Percentiles rank a stretch among this genome's conserved stretches.
These are phyloP conservation scores for Sporothrix humicola DNA, from an alignment of 2,329 filamentous ascomycete species.

Conservation along the genomic window DNA sequence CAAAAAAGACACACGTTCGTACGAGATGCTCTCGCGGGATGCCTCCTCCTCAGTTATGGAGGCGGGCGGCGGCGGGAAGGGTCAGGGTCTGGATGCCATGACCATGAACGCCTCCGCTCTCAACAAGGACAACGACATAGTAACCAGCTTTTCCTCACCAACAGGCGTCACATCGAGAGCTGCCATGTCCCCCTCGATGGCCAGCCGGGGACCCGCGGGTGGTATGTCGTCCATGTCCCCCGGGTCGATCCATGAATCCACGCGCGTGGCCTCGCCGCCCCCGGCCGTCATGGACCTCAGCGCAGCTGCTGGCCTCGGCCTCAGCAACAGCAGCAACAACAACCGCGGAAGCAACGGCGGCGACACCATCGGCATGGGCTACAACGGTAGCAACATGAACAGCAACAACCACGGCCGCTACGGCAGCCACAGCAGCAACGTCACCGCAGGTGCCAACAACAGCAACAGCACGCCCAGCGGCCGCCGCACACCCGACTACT, in stretches of 20 bases:
- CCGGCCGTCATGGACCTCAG: constrained; percentile 28
- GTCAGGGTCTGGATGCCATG: background rate
- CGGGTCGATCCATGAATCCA: constrained; percentile 22
- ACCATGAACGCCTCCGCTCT: constrained; percentile 16
- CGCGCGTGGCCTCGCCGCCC: constrained; percentile 8
- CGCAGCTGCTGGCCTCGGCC: constrained; percentile 20
- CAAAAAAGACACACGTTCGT: constrained; percentile 70
- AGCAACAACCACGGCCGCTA: constrained; percentile 25
- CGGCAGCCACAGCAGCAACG: constrained; percentile 30
- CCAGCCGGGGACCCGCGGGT: background rate
- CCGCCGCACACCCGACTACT: constrained; percentile 61
- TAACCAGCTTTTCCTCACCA: constrained; percentile 49
- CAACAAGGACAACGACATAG: constrained; percentile 47
- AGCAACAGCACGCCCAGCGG: constrained; percentile 43
- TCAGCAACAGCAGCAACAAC: constrained; percentile 9
- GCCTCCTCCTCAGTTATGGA: constrained; percentile 36
- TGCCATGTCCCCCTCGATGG: constrained; percentile 14
- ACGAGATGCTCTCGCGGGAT: constrained; percentile 77
- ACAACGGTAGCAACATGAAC: constrained; percentile 5
- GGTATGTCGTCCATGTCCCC: background rate
- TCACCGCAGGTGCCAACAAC: background rate
- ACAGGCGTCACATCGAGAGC: constrained; percentile 30
- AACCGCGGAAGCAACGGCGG: constrained; percentile 18
- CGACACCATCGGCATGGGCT: background rate
- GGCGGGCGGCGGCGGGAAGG: constrained; percentile 33